Base-by-base conservation (phyloP, 192 early-diverging fungal genomes). In the Entophlyctis luteolus region DNA sequence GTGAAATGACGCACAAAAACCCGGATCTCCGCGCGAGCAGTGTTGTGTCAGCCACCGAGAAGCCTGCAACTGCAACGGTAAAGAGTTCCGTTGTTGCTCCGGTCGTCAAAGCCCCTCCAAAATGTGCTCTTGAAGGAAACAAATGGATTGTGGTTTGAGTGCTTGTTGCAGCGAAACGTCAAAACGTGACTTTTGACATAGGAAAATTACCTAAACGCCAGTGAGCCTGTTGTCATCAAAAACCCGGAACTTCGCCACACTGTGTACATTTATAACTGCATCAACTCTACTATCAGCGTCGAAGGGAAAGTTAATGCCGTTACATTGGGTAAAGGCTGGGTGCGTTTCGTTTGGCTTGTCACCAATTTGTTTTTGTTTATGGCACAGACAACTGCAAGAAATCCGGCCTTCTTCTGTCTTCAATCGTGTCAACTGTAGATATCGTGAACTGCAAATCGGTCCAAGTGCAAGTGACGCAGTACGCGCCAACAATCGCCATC, bases 1-100 rank as follows among this genome's bases (percentile, higher is more conserved):
- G 82, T 62, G 88, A 98, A 75, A 98, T 96, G 96, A 98, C 93
- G 14, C 96, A 98, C 82, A 98, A 98, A 78, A 98, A 98, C 85
- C 96, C 96, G 0, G 81, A 82, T 16, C 75, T 98, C 22, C 87
- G 96, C 33, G 84, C 83, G 4, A 73, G 77, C 36, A 76, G 83
- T 33, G 71, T 82, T 23, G 90, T 92, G n/a, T 72, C 68, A 3
- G 58, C 49, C 38, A 59, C 48, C 50, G 52, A 10, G 23, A 48
- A 29, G 32, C 39, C 59, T 20, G 62, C 71, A 31, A 47, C 42
- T n/a, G n/a, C n/a, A n/a, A n/a, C n/a, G n/a, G n/a, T n/a, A n/a
- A n/a, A n/a, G n/a, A n/a, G n/a, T n/a, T n/a, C n/a, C n/a, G 84
- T 84, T 5, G 33, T 75, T 76, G 39, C 75, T 78, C 48, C 35